Percentiles rank a stretch among this genome's conserved stretches.
Evolutionary conservation across 1,139 yeast species (phyloP).

Genomic region (Protomyces inundatus): DNA sequence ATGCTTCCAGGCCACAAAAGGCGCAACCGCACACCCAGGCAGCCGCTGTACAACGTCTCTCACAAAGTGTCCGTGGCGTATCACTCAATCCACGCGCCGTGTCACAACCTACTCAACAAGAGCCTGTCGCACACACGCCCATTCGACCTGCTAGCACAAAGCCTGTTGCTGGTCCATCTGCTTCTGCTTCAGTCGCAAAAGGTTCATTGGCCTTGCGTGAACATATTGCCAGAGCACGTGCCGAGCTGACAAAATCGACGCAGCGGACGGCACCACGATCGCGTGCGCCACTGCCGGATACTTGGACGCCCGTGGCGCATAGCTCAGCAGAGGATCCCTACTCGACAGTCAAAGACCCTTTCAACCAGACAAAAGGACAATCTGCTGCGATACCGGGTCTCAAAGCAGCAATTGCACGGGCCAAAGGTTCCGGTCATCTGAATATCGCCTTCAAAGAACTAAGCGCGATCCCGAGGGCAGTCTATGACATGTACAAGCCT

Average conservation of each 20-base stretch:
- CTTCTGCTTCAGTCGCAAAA: background rate
- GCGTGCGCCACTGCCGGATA: background rate
- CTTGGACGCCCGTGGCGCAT: background rate
- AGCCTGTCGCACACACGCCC: background rate
- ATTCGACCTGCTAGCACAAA: background rate
- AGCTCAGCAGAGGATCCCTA: constrained; percentile 7
- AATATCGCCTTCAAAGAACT: constrained; percentile 8
- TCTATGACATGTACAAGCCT: constrained; percentile 20
- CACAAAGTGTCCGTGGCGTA: background rate
- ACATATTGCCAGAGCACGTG: constrained; percentile 19
- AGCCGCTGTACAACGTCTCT: background rate
- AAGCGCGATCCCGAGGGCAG: background rate
- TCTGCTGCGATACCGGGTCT: background rate
- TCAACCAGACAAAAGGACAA: constrained; percentile 6
- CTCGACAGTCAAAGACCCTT: constrained; percentile 13
- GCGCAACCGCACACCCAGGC: too few relatives aligned
- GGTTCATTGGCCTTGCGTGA: constrained; percentile 13
- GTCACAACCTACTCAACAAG: background rate
- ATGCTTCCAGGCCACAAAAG: background rate
- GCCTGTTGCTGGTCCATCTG: background rate
- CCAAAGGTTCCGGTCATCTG: constrained; percentile 4
- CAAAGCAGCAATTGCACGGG: constrained; percentile 1
- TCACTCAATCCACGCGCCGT: background rate
- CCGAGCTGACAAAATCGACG: constrained; percentile 11
- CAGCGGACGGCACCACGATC: background rate